A percentile compares a stretch with the other conserved stretches of the same genome.
phyloP scores from a whole-genome alignment of 306 rosid genomes.

The Inga laurina region DNA sequence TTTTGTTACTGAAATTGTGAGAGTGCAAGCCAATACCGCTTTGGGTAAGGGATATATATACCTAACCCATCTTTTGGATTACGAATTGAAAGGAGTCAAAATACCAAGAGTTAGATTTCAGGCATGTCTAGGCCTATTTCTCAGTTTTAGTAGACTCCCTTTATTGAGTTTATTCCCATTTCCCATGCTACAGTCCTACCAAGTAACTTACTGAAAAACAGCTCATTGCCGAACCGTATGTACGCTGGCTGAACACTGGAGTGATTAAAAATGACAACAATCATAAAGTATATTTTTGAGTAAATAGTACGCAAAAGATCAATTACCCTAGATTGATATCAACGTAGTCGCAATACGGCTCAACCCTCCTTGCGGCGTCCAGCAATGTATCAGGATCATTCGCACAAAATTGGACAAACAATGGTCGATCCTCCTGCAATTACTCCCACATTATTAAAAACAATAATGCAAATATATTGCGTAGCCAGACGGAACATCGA shows the following conservation, averaged over 20 bases:
- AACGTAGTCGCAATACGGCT: slow-evolving; percentile 83
- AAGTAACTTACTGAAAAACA: not conserved
- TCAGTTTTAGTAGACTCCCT: not conserved
- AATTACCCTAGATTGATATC: slow-evolving; percentile 94
- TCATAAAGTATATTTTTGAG: not conserved
- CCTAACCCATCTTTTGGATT: not conserved
- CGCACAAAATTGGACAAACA: slow-evolving; percentile 95
- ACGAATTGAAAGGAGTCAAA: not conserved
- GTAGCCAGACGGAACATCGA: not conserved
- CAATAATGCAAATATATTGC: not conserved
- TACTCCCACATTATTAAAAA: not conserved
- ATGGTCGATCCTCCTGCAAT: slow-evolving; percentile 68
- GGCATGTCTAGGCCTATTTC: not conserved
- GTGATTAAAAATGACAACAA: not conserved
- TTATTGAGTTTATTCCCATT: not conserved
- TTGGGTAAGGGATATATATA: not conserved
- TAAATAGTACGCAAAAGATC: not conserved
- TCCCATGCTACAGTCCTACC: not conserved
- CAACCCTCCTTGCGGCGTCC: slow-evolving; percentile 84
- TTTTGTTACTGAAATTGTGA: not conserved
- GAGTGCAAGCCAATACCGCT: not conserved
- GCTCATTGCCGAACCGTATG: not conserved
- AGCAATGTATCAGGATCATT: slow-evolving; percentile 77
- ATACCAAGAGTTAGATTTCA: not conserved
- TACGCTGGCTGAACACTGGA: not conserved